These are phyloP conservation scores for Biscogniauxia marginata DNA, from an alignment of 2,329 filamentous ascomycete genomes.

Conservation along the genomic window DNA sequence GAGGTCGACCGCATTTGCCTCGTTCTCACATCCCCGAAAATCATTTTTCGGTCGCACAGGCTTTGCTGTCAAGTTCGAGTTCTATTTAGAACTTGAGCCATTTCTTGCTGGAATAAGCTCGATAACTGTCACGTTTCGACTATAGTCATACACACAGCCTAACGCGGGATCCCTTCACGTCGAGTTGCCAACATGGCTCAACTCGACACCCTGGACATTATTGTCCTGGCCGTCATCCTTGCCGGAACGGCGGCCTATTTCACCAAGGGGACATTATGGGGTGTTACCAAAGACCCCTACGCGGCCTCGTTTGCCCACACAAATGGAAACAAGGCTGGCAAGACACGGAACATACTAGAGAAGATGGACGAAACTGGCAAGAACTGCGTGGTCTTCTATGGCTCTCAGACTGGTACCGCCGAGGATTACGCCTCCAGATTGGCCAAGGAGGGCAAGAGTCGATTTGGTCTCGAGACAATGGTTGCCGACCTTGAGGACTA, in stretches of 20 bases:
- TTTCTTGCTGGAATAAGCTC: background rate
- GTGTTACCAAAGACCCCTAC: constrained; percentile 83
- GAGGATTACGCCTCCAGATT: constrained; percentile 97
- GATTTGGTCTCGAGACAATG: constrained; percentile 97
- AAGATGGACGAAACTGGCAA: constrained; percentile 95
- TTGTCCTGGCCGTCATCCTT: constrained; percentile 84
- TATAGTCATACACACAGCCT: background rate
- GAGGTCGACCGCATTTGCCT: background rate
- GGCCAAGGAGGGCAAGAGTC: constrained; percentile 94
- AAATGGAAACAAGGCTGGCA: constrained; percentile 71
- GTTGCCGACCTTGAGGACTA: constrained; percentile 97
- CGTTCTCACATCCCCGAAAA: background rate
- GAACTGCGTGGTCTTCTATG: constrained; percentile 98
- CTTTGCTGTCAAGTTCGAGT: too few relatives aligned
- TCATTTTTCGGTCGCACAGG: background rate
- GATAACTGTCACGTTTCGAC: background rate
- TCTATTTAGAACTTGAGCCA: background rate
- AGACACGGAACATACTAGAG: constrained; percentile 89
- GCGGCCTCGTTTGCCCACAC: constrained; percentile 70
- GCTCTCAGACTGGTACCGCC: constrained; percentile 95
- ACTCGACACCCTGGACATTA: constrained; percentile 90
- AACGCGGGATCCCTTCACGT: background rate
- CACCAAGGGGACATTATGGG: constrained; percentile 96
- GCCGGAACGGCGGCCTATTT: constrained; percentile 92
- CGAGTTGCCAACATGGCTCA: constrained; percentile 70